Evolutionary conservation across 768 basidiomycete genomes (phyloP).

Genomic region (Suillus alpinus): DNA sequence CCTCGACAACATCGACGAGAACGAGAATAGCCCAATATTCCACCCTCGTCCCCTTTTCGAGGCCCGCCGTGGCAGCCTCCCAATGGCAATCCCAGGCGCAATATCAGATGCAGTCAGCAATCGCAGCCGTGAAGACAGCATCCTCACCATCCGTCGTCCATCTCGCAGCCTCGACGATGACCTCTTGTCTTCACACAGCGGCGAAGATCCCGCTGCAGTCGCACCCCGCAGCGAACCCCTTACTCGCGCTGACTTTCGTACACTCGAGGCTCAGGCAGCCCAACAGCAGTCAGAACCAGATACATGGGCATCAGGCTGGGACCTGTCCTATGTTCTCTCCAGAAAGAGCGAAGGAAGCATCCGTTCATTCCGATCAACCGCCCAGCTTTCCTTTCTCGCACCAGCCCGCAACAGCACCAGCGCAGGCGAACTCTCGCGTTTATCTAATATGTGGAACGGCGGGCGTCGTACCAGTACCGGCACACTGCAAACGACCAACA

Average conservation of each 20-base stretch:
- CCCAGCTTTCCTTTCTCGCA: slow-evolving; percentile 25
- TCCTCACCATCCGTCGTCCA: slow-evolving; percentile 55
- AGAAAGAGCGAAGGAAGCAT: slow-evolving; percentile 30
- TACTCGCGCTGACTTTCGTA: slow-evolving; percentile 49
- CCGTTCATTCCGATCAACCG: slow-evolving; percentile 32
- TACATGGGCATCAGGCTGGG: slow-evolving; percentile 34
- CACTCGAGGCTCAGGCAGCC: slow-evolving; percentile 42
- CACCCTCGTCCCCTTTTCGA: slow-evolving; percentile 16
- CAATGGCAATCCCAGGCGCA: slow-evolving; percentile 56
- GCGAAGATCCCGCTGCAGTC: slow-evolving; percentile 19
- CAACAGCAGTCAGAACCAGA: slow-evolving; percentile 13
- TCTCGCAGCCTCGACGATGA: slow-evolving; percentile 62
- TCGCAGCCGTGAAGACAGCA: slow-evolving; percentile 56
- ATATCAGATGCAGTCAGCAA: slow-evolving; percentile 22
- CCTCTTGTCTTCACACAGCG: slow-evolving; percentile 19
- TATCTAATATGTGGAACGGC: slow-evolving; percentile 1
- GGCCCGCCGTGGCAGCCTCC: slow-evolving; percentile 52
- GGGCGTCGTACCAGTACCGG: slow-evolving; percentile 31
- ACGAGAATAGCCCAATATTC: slow-evolving; percentile 24
- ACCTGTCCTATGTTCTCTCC: slow-evolving; percentile 42
- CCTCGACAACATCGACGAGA: slow-evolving; percentile 21
- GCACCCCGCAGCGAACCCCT: slow-evolving; percentile 49
- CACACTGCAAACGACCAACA: slow-evolving; percentile 25
- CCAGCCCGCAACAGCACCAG: slow-evolving; percentile 12
- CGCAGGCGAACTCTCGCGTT: slow-evolving; percentile 3